These are phyloP conservation scores for Fusarium devonianum DNA, from an alignment of 2,329 filamentous ascomycete genomes.

Conservation along the genomic window DNA sequence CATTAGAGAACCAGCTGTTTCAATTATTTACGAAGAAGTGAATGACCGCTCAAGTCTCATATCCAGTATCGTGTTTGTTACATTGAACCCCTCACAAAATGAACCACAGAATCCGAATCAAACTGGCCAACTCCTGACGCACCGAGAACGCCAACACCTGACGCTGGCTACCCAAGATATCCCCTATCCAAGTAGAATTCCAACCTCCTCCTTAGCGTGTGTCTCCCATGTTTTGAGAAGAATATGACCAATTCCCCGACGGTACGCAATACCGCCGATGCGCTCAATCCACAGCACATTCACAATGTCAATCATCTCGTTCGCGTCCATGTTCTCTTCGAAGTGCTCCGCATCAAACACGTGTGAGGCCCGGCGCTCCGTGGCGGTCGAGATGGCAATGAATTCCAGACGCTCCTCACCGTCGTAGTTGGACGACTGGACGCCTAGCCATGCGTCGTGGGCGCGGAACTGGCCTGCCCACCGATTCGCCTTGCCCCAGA, in stretches of 20 bases:
- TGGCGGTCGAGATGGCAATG: slow-evolving; percentile 51
- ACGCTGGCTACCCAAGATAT: slow-evolving; percentile 18
- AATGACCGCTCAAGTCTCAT: no score
- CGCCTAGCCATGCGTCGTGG: slow-evolving; percentile 55
- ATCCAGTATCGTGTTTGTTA: no score
- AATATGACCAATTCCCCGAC: slow-evolving; percentile 53
- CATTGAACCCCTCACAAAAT: slow-evolving; percentile 3
- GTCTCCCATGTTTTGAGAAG: slow-evolving; percentile 51
- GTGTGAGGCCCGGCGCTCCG: slow-evolving; percentile 52
- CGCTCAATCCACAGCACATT: slow-evolving; percentile 57
- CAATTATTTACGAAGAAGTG: neutral
- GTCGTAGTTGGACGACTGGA: slow-evolving; percentile 56
- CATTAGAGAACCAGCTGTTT: no score
- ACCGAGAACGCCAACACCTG: slow-evolving; percentile 27
- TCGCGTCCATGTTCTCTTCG: slow-evolving; percentile 51
- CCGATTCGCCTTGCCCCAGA: slow-evolving; percentile 47
- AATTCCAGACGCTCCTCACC: slow-evolving; percentile 55
- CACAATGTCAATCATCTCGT: slow-evolving; percentile 54
- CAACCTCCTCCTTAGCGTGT: slow-evolving; percentile 50
- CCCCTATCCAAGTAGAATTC: slow-evolving; percentile 51
- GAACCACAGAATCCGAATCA: slow-evolving; percentile 11
- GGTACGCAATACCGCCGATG: slow-evolving; percentile 52
- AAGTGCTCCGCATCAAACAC: slow-evolving; percentile 51
- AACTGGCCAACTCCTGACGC: neutral
- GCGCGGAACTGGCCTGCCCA: slow-evolving; percentile 54